These are phyloP conservation scores for Apiospora hydei DNA, from an alignment of 2,329 filamentous ascomycete genomes.

Conservation along the genomic window DNA sequence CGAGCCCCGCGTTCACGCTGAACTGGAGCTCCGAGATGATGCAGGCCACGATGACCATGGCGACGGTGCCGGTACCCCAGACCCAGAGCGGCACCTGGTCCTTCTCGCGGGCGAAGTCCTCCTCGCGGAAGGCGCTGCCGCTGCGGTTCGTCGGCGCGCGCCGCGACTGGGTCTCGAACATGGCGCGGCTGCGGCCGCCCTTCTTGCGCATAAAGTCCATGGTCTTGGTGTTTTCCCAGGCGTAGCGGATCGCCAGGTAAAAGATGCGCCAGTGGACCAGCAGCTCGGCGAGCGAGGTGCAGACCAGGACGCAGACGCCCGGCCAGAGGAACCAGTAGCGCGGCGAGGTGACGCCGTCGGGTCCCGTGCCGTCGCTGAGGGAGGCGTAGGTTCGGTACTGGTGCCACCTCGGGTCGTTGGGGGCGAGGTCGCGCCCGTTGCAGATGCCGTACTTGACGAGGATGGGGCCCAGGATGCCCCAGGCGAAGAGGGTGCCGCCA, in stretches of 20 bases:
- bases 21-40: constrained; percentile 60
- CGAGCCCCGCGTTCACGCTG: constrained; percentile 63
- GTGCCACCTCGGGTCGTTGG: constrained; percentile 53
- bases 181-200: constrained; percentile 25
- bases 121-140: constrained; percentile 40
- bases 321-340: constrained; percentile 49
- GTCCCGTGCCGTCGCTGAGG: constrained; percentile 34
- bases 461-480: constrained; percentile 63
- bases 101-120: constrained; percentile 56
- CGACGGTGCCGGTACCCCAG: constrained; percentile 57
- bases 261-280: constrained; percentile 42
- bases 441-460: constrained; percentile 60
- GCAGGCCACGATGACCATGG: constrained; percentile 58
- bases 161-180: constrained; percentile 21
- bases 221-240: constrained; percentile 44
- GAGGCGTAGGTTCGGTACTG: constrained; percentile 47
- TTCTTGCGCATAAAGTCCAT: constrained; percentile 26
- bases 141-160: constrained; percentile 12
- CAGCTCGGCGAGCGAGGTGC: constrained; percentile 48
- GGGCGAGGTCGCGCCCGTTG: constrained; percentile 33
- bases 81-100: constrained; percentile 61
- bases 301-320: constrained; percentile 51
- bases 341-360: constrained; percentile 22
- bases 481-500: constrained; percentile 60
- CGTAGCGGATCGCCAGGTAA: constrained; percentile 50